Evolutionary conservation across 352 stramenopile species (phyloP), one percentile per base, ranked within the genome.

Genomic region (Sclerospora graminicola): DNA sequence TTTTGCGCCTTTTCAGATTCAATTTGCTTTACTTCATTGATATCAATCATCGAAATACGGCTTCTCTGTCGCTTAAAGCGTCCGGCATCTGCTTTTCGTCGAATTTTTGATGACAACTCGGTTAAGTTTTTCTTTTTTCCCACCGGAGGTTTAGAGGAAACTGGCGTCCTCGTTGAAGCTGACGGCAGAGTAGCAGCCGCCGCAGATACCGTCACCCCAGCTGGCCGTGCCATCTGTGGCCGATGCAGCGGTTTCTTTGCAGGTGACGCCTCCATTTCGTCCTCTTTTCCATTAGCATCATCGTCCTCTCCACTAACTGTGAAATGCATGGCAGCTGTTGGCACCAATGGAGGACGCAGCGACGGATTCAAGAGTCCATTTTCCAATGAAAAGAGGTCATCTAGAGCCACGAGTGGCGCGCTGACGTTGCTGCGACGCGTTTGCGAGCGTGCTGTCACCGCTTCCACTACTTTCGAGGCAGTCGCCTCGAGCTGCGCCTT

Each of bases 21-120:
- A 40, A 91, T 91, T 57, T 91, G 80, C 57, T 91, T 91, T 5
- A 91, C 75, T 41, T 91, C 80, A 15, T 91, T 82, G 23, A 91
- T 71, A 44, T 91, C 80, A 46, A 91, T 91, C 74, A 91, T 85
- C 4, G 80, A 91, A 37, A 91, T 91, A 23, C 80, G 80, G 36
- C 66, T 89, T 7, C 80, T 66, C 48, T 91, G 75, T 26, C 80
- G 66, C 60, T 91, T 91, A 43, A 91, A 91, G 0, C 80, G 63
- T 1, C 80, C 80, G 0, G 75, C 76, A 41, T 91, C 80, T 5
- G 80, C 80, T 45, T 91, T 88, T 14, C 77, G 76, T 36, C 80
- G 75, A 43, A 91, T 89, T 51, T 89, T 77, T 4, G 77, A 87
- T 43, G 84, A 66, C 29, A 89, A 42, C 15, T 75, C 79, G 33